Base-by-base conservation (phyloP, 139 green algal genomes). In the Diplosphaera chodatii region DNA sequence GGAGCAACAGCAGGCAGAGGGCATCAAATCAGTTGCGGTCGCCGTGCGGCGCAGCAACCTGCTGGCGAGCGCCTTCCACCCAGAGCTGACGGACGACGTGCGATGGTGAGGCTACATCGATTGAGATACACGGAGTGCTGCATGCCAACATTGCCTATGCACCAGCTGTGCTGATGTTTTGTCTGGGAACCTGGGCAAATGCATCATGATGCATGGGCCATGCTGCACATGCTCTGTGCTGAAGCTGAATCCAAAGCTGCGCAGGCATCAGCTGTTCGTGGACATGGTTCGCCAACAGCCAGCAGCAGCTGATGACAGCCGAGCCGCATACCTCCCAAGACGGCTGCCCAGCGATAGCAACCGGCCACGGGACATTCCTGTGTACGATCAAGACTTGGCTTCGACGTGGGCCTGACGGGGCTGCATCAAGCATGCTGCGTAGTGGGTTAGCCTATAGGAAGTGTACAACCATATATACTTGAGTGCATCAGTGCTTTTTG, bases 21-120 rank as follows among this genome's bases (percentile, higher is more conserved):
- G 70, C 70, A 1, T 69, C 27, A 69, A 86, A 5, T 67, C 30
- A 13, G 90, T 97, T 16, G 73, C 87, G 4, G 94, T 99, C 55
- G 95, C 90, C 6, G 95, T 98, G 37, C 75, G 86, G n/a, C 81
- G 82, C 29, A 82, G 81, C 1, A 75, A 86, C 23, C 83, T 99
- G 23, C 75, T 99, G 68, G 95, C 92, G 1, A 99, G 96, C 4
- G 88, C 96, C 2, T 99, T 99, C 81, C 95, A 99, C 74, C 95
- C 95, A 31, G 95, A 99, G 83, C 87, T 99, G 6, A 98, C 94
- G 16, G 85, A 80, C 2, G 94, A 98, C 78, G 59, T 82, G 5
- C 82, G 94, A 66, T 97, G 92, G 88, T 93, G 72, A 75, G 82
- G n/a, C n/a, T n/a, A n/a, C n/a, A n/a, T n/a, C n/a, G n/a, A n/a